Evolutionary conservation across 768 basidiomycete species (phyloP).

Genomic region (Suillus spraguei): DNA sequence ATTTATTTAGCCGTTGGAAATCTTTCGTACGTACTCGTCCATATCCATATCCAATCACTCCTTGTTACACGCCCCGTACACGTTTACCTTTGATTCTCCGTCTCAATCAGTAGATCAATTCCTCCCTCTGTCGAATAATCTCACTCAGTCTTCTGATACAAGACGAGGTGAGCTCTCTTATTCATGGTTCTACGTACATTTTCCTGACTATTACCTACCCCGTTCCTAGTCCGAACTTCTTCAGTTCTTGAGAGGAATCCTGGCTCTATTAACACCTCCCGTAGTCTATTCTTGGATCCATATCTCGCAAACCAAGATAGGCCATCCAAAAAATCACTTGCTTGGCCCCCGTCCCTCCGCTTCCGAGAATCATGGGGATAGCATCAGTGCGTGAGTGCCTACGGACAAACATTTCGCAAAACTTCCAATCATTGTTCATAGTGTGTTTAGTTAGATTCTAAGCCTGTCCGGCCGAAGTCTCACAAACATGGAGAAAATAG

Average conservation of each 20-base stretch:
- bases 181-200: too few species aligned
- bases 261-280: conserved; percentile 92
- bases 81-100: too few species aligned
- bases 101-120: too few species aligned
- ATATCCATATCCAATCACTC: too few species aligned
- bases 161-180: too few species aligned
- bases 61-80: too few species aligned
- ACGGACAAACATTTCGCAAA: not conserved
- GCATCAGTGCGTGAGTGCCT: conserved; percentile 8
- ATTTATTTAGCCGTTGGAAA: conserved; percentile 52
- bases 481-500: conserved; percentile 58
- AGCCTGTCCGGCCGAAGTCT: conserved; percentile 33
- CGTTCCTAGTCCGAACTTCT: too few species aligned
- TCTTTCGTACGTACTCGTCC: too few species aligned
- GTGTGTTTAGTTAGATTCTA: conserved; percentile 24
- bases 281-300: conserved; percentile 88
- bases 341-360: conserved; percentile 1
- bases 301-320: conserved; percentile 84
- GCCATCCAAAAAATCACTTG: conserved; percentile 40
- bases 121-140: too few species aligned
- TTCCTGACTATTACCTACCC: too few species aligned
- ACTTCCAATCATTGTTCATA: conserved; percentile 24
- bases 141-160: too few species aligned
- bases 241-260: conserved; percentile 33
- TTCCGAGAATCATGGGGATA: not conserved